Conservation (phyloP, 1,139 yeast genomes). For the Wickerhamomyces sp. region DNA sequence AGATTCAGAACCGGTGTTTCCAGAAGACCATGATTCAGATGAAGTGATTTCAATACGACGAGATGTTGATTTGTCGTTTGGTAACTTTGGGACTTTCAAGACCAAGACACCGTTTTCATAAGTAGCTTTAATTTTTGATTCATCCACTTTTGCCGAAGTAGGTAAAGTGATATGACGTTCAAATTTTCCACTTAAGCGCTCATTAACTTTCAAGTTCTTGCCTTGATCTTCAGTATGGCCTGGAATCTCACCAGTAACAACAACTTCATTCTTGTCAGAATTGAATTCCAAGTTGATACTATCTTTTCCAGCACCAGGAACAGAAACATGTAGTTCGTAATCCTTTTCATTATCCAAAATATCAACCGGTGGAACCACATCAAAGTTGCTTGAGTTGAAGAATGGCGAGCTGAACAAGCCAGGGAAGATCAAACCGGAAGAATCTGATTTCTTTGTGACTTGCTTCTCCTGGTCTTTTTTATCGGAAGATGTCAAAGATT, state of each 20-base stretch:
- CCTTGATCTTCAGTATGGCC: conserved; percentile 11
- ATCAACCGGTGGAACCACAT: conserved; percentile 36
- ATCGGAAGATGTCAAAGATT: conserved; percentile 3
- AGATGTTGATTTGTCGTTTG: conserved; percentile 24
- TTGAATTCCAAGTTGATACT: conserved; percentile 36
- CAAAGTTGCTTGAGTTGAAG: conserved; percentile 18
- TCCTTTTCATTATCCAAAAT: conserved; percentile 34
- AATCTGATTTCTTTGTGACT: conserved; percentile 7
- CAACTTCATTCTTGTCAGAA: conserved; percentile 34
- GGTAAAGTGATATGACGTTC: conserved; percentile 38
- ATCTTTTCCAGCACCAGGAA: conserved; percentile 38
- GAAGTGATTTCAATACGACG: conserved; percentile 32
- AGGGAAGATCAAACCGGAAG: conserved; percentile 18
- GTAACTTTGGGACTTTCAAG: conserved; percentile 34
- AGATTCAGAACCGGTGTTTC: not conserved
- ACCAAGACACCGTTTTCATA: conserved; percentile 37
- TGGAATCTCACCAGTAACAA: conserved; percentile 34
- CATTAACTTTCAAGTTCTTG: conserved; percentile 29
- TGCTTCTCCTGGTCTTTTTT: conserved; percentile 7
- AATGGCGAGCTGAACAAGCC: conserved; percentile 24
- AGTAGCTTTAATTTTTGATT: conserved; percentile 35
- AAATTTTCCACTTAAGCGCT: conserved; percentile 36
- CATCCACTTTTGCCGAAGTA: conserved; percentile 31
- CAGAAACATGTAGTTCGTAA: conserved; percentile 35
- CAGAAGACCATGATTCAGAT: conserved; percentile 19